Evolutionary conservation across 164 flowering plant genomes (phyloP), one percentile per base, ranked within the genome.

Genomic region (Vitis cinerea): DNA sequence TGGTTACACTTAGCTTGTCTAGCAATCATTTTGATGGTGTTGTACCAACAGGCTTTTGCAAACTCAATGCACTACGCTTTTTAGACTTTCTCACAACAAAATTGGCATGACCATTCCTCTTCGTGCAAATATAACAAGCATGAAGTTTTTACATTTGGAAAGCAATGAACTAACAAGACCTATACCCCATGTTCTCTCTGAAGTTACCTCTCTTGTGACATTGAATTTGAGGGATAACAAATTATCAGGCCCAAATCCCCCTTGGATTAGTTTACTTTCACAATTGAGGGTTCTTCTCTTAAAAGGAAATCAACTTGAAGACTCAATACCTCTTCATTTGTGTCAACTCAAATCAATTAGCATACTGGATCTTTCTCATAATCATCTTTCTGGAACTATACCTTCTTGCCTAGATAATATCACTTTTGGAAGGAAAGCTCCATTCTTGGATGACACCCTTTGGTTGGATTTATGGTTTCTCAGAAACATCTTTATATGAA

Each of bases 321-420:
- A n/a, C n/a, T 4, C 7, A 52, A 52, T 52, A 5, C 55, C 55
- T 2, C 14, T 52, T 52, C 15, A 52, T 12, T 12, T 52, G n/a
- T 52, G 55, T 52, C 55, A 52, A 0, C 15, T 52, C n/a, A 12
- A 11, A 5, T 4, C 14, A 52, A 12, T 52, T 4, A 52, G 55
- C 15, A 13, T 52, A n/a, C 1, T 52, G 55, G 55, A 52, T 52
- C 55, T 52, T 13, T 52, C 55, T 52, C 15, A 47, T 6, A 68
- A 76, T 16, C 9, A 64, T 14, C 19, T 80, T 10, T 65, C 48
- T 15, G 80, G 77, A 29, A 44, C 6, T 6, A 73, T 79, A 15
- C 74, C 74, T 10, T 19, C 60, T 11, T 75, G 71, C 53, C 52
- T 75, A 29, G 54, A 51, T 17, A 59, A 62, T 12, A 50, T 62